Base-by-base conservation (phyloP, 306 rosid species). In the Trifolium pratense region DNA sequence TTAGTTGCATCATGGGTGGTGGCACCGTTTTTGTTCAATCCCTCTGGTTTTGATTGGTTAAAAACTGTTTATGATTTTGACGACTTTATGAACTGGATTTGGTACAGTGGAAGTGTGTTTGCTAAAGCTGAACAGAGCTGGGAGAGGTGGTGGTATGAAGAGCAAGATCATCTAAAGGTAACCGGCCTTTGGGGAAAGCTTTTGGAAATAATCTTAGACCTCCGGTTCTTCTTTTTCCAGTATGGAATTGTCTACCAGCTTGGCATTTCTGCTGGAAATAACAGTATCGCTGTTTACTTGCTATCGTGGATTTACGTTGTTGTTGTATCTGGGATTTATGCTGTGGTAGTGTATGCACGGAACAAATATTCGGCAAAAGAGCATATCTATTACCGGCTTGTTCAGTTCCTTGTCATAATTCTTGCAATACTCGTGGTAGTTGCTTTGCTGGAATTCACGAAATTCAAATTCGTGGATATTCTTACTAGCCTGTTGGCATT, bases 11-110 rank as follows among this genome's bases (percentile, higher is more conserved):
- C 87, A 21, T 84, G 87, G 87, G 58, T 84, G 62, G 34, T 84
- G 71, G 73, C 87, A 20, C 87, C 87, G 5, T 84, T 80, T 77
- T 57, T 84, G 49, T 84, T 84, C 82, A 84, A 84, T 63, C 87
- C 87, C 42, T 84, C 87, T n/a, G 87, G 87, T 56, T 84, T 84
- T 73, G 87, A 84, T 64, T 84, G 87, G 87, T 80, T 84, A 39
- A 84, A 84, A 75, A 84, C 87, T 68, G 84, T 84, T 9, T 84
- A 80, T 48, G 87, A 84, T 60, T 84, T 84, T 68, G 84, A 84
- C 56, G 87, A 84, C 76, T 80, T 84, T 49, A 80, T 84, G 87
- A 80, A 16, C 79, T 84, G 87, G 87, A 76, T 84, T 53, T 84
- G 87, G 87, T 80, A 72, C 76, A 71, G 64, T 55, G 87, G 84